phyloP scores from a whole-genome alignment of 495 filamentous ascomycete genomes.

The Tricharina praecox region DNA sequence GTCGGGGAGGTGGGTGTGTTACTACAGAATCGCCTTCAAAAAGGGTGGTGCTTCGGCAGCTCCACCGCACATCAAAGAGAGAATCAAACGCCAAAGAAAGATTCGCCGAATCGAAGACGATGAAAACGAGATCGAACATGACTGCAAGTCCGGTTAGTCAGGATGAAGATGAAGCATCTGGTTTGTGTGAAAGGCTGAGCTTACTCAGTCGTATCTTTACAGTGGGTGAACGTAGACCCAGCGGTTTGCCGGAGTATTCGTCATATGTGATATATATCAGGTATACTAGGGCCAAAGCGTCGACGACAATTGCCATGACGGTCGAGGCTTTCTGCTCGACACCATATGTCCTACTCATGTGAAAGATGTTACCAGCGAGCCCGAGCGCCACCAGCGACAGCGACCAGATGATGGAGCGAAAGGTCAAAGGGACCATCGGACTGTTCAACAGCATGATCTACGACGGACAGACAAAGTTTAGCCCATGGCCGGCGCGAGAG shows the following conservation, averaged over 20 bases:
- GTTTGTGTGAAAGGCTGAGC: too few relatives aligned
- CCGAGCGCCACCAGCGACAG: conserved; percentile 72
- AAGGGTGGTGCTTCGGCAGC: conserved; percentile 37
- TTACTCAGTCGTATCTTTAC: conserved; percentile 61
- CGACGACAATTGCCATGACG: conserved; percentile 78
- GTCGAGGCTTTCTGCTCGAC: conserved; percentile 44
- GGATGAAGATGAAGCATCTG: not conserved
- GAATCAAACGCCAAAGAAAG: conserved; percentile 75
- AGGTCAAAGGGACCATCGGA: conserved; percentile 67
- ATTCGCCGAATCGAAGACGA: conserved; percentile 89
- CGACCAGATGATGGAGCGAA: conserved; percentile 65
- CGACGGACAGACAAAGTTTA: conserved; percentile 12
- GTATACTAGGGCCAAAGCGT: conserved; percentile 76
- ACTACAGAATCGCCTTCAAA: too few relatives aligned
- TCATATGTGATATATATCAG: conserved; percentile 87
- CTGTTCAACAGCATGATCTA: conserved; percentile 51
- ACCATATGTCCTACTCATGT: conserved; percentile 33
- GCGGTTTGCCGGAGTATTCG: conserved; percentile 83
- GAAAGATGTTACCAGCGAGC: conserved; percentile 57
- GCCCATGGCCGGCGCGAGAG: conserved; percentile 10
- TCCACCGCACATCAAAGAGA: conserved; percentile 51
- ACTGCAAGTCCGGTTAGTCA: conserved; percentile 28
- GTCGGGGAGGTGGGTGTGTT: not conserved
- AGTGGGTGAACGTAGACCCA: conserved; percentile 65
- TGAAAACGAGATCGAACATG: conserved; percentile 84